Evolutionary conservation across 2,329 filamentous ascomycete species (phyloP).

Genomic region (Curvularia spicifera): DNA sequence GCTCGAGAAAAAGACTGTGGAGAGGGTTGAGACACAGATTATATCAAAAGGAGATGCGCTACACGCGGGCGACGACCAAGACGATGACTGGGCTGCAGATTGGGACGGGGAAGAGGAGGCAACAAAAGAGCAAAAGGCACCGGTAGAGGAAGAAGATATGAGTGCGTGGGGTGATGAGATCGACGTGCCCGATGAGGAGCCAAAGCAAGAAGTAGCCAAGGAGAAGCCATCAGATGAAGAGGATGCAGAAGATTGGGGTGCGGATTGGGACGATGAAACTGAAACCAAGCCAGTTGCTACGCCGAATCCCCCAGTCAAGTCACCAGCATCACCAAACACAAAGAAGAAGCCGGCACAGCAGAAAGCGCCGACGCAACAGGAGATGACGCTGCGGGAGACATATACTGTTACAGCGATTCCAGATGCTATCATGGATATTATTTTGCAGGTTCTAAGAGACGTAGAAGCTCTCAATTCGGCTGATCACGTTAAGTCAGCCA

Average conservation of each 20-base stretch:
- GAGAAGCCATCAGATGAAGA: constrained; percentile 46
- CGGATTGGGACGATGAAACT: constrained; percentile 73
- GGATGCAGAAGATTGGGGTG: constrained; percentile 74
- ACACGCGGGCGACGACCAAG: constrained; percentile 58
- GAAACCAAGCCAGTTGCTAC: constrained; percentile 26
- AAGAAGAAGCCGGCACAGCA: constrained; percentile 41
- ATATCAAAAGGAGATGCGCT: constrained; percentile 73
- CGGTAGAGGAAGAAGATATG: constrained; percentile 56
- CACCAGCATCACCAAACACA: constrained; percentile 35
- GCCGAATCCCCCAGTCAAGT: constrained; percentile 26
- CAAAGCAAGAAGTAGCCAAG: constrained; percentile 40
- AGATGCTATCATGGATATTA: constrained; percentile 73
- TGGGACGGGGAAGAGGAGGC: constrained; percentile 63
- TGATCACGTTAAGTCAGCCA: constrained; percentile 56
- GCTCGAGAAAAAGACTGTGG: constrained; percentile 71
- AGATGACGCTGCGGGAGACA: constrained; percentile 80
- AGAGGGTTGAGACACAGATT: constrained; percentile 83
- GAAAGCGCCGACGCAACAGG: constrained; percentile 53
- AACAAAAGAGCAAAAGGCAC: constrained; percentile 19
- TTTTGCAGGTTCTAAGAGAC: constrained; percentile 59
- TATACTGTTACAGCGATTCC: constrained; percentile 91
- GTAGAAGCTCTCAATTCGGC: constrained; percentile 62
- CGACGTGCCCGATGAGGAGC: constrained; percentile 33
- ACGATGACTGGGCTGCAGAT: constrained; percentile 81
- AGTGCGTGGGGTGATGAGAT: constrained; percentile 58